phyloP scores from a whole-genome alignment of 2,329 filamentous ascomycete genomes.

The Tolypocladium album region DNA sequence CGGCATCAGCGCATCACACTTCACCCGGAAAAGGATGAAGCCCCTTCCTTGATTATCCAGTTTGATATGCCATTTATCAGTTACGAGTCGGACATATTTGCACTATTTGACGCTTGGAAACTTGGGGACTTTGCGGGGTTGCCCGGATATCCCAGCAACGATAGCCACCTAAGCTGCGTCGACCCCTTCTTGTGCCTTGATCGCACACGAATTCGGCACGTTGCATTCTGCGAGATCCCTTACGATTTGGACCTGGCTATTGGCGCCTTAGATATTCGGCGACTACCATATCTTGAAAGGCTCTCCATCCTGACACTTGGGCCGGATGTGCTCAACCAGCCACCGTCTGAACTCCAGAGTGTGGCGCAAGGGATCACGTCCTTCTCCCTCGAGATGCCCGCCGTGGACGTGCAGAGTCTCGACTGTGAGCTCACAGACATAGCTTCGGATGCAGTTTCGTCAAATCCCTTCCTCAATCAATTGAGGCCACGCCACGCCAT shows the following conservation, averaged over 20 bases:
- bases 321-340: not conserved
- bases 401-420: not conserved
- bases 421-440: not conserved
- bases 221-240: not conserved
- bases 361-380: not conserved
- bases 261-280: not conserved
- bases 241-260: not conserved
- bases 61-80: not conserved
- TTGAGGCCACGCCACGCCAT: not conserved
- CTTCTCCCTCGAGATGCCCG: not conserved
- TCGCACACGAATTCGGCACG: not conserved
- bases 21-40: not conserved
- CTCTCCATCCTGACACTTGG: not conserved
- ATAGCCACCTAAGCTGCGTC: not conserved
- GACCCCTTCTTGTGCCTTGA: not conserved
- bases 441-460: not conserved
- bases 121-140: not conserved
- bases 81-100: not conserved
- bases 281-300: not conserved
- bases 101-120: not conserved
- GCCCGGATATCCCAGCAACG: not conserved
- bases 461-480: not conserved
- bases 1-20: not conserved
- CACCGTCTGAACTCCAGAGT: not conserved
- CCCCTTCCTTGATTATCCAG: not conserved